Evolutionary conservation across 2,329 filamentous ascomycete species (phyloP).

Genomic region (Colletotrichum australisinense): DNA sequence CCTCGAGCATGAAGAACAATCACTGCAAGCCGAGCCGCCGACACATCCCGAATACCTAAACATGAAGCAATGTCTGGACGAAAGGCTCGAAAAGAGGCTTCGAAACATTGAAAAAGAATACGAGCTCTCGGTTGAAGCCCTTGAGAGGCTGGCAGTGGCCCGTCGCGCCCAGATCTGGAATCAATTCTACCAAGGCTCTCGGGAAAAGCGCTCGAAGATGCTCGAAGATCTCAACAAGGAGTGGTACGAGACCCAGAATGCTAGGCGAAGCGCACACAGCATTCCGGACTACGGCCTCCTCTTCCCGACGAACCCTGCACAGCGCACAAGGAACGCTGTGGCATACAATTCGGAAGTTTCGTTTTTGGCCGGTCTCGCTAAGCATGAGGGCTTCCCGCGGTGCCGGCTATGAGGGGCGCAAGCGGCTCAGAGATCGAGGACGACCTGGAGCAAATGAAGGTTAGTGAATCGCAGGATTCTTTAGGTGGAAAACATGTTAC

Average conservation of each 20-base stretch:
- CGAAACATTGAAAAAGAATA: conserved; percentile 80
- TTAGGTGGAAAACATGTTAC: background rate
- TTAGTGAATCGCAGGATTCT: conserved; percentile 49
- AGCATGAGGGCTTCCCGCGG: conserved; percentile 95
- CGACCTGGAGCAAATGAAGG: conserved; percentile 89
- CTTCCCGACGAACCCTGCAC: conserved; percentile 80
- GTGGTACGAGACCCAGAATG: conserved; percentile 93
- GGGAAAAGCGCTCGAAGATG: conserved; percentile 83
- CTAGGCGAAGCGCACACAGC: conserved; percentile 83
- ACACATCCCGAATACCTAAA: conserved; percentile 92
- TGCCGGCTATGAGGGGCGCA: conserved; percentile 83
- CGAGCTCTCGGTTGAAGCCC: conserved; percentile 77
- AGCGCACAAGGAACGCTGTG: conserved; percentile 85
- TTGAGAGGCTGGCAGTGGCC: conserved; percentile 81
- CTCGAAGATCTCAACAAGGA: conserved; percentile 86
- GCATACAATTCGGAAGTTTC: conserved; percentile 97
- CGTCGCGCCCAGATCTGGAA: conserved; percentile 88
- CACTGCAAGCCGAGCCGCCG: conserved; percentile 68
- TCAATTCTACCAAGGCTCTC: conserved; percentile 88
- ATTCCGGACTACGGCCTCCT: conserved; percentile 85
- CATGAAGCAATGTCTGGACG: conserved; percentile 89
- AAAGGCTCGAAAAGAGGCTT: conserved; percentile 83
- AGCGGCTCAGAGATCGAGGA: conserved; percentile 81
- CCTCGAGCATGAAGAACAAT: conserved; percentile 77
- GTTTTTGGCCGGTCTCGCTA: conserved; percentile 88